These are phyloP conservation scores for Nannizzia gypsea DNA, from an alignment of 2,329 filamentous ascomycete species.

Conservation along the genomic window DNA sequence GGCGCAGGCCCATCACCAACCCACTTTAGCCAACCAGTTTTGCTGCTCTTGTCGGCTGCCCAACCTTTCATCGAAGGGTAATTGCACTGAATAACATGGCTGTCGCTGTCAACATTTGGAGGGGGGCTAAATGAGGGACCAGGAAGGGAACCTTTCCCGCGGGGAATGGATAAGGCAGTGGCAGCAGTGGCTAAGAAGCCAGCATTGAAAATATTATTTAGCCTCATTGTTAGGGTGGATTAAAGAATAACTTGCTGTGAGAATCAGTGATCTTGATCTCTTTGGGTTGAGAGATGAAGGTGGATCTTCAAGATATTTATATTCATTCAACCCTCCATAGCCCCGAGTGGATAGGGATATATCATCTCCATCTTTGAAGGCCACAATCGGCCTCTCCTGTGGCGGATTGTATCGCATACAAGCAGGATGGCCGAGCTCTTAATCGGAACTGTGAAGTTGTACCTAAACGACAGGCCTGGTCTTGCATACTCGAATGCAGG, in stretches of 20 bases:
- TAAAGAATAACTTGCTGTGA: not conserved
- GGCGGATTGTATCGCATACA: not conserved
- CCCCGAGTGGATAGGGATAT: not conserved
- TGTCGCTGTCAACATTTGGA: constrained; percentile 9
- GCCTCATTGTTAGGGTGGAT: not conserved
- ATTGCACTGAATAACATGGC: constrained; percentile 8
- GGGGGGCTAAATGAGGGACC: constrained; percentile 7
- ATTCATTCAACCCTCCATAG: not conserved
- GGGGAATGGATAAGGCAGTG: not conserved
- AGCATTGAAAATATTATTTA: not conserved
- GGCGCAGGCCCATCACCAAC: constrained; percentile 4
- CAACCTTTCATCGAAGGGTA: constrained; percentile 11
- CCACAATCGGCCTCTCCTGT: not conserved
- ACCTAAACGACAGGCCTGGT: not conserved
- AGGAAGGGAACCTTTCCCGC: not conserved
- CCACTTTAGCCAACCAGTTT: constrained; percentile 12
- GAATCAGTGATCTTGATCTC: not conserved
- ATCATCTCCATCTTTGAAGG: not conserved
- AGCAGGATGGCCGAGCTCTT: not conserved
- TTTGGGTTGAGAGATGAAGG: not conserved
- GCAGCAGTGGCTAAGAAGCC: not conserved
- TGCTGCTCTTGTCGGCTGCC: constrained; percentile 5
- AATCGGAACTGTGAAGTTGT: not conserved
- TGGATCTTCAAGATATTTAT: not conserved
- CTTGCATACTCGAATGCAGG: not conserved